phyloP scores from a whole-genome alignment of 2,329 filamentous ascomycete species.

The Microascus cirrosus region DNA sequence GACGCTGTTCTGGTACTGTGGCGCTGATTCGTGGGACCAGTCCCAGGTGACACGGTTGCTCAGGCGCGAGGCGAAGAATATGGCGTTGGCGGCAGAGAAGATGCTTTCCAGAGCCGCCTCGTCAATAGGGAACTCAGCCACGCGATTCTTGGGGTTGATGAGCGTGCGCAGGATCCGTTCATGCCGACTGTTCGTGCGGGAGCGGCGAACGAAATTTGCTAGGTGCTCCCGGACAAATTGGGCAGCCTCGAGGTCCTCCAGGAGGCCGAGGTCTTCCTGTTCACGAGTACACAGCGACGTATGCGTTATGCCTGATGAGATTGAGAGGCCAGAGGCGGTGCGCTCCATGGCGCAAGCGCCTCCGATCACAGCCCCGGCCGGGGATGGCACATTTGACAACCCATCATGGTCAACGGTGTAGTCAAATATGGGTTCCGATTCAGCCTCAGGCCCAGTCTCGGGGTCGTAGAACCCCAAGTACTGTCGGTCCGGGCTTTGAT shows the following conservation, averaged over 20 bases:
- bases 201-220: slow-evolving; percentile 28
- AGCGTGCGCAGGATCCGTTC: slow-evolving; percentile 47
- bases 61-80: slow-evolving; percentile 49
- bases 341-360: slow-evolving; percentile 26
- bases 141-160: slow-evolving; percentile 36
- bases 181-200: slow-evolving; percentile 37
- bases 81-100: slow-evolving; percentile 48
- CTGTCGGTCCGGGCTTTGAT: neutral
- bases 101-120: slow-evolving; percentile 45
- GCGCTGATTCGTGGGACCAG: slow-evolving; percentile 41
- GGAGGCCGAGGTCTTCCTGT: slow-evolving; percentile 20
- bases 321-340: slow-evolving; percentile 36
- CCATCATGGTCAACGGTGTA: neutral
- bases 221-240: slow-evolving; percentile 36
- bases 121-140: slow-evolving; percentile 41
- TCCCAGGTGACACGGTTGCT: slow-evolving; percentile 49
- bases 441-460: neutral
- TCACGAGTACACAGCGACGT: neutral
- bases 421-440: neutral
- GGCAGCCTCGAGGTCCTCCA: slow-evolving; percentile 36
- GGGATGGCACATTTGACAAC: neutral
- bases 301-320: slow-evolving; percentile 25
- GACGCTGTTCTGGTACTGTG: slow-evolving; percentile 40
- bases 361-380: neutral
- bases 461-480: neutral